Evolutionary conservation across 148 eudicot genomes (phyloP), one percentile per base, ranked within the genome.

Genomic region (Chenopodium formosanum): DNA sequence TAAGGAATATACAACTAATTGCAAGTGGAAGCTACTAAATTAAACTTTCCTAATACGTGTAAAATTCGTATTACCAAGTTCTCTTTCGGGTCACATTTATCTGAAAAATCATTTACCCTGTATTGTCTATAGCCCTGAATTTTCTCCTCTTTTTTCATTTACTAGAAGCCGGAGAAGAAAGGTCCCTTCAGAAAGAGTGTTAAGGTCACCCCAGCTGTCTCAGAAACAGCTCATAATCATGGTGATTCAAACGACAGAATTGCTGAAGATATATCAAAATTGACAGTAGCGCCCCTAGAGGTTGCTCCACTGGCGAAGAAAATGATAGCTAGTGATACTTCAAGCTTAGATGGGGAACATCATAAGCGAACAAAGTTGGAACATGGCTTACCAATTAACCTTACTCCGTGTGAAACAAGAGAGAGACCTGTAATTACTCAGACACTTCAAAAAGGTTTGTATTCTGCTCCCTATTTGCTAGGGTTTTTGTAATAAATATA

Each of bases 91-190:
- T 71, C 29, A 70, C 8, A 20, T 71, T 60, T 44, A 37, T 64
- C 60, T 9, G 9, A 17, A 40, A 65, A 16, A 25, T 10, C 11
- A 20, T 37, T 62, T 10, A 44, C 14, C 75, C 4, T 40, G 16
- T 16, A 50, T 53, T 44, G 16, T 17, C 25, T 76, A 11, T 70
- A 9, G 13, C 75, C 16, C 78, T 79, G 75, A 80, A 69, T 48
- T 62, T 75, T 82, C 22, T 62, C 34, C 27, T 78, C 17, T 77
- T 82, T n/a, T 46, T 58, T 82, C 75, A 25, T 16, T 69, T 83
- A 32, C 73, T 89, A 90, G 91, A 80, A 90, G 88, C 89, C 75
- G 84, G 89, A 72, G 40, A 88, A 82, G 82, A 89, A 80, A 86
- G 81, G 80, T 66, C 70, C 81, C 75, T 58, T 74, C 70, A 85